Percentiles rank a stretch among this genome's conserved stretches.
These are phyloP conservation scores for Cystobasidiaceae sp. DNA, from an alignment of 1,284 basidiomycete species.

Conservation along the genomic window DNA sequence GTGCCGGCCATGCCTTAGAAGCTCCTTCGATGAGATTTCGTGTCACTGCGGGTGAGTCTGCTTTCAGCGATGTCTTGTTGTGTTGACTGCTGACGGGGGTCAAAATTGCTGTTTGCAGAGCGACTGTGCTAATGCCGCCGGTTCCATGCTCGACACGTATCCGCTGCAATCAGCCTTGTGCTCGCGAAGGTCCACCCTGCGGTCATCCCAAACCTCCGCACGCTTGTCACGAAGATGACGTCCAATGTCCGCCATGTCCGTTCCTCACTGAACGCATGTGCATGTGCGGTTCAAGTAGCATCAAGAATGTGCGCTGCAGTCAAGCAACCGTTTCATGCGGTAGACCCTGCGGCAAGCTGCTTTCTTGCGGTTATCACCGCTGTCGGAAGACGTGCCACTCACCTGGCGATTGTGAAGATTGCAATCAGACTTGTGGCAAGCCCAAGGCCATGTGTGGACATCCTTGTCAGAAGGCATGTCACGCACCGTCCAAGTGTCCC, in stretches of 20 bases:
- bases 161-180: constrained; percentile 70
- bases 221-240: constrained; percentile 65
- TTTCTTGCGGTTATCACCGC: constrained; percentile 76
- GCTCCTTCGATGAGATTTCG: constrained; percentile 77
- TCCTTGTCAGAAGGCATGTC: constrained; percentile 45
- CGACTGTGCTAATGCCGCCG: constrained; percentile 63
- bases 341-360: constrained; percentile 64
- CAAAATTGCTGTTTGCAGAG: too few relatives aligned
- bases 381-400: constrained; percentile 73
- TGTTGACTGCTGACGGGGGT: too few relatives aligned
- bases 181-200: constrained; percentile 63
- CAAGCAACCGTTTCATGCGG: constrained; percentile 79
- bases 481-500: constrained; percentile 74
- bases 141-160: constrained; percentile 72
- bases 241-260: constrained; percentile 73
- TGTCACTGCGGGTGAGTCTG: constrained; percentile 78
- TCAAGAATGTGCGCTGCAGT: constrained; percentile 63
- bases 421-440: constrained; percentile 72
- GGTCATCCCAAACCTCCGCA: constrained; percentile 73
- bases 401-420: constrained; percentile 66
- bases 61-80: too few relatives aligned
- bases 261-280: constrained; percentile 71
- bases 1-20: constrained; percentile 74
- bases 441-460: constrained; percentile 66
- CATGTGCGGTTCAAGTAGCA: constrained; percentile 72